These are phyloP conservation scores for Pezicula rhizophila DNA, from an alignment of 2,329 filamentous ascomycete species.

Conservation along the genomic window DNA sequence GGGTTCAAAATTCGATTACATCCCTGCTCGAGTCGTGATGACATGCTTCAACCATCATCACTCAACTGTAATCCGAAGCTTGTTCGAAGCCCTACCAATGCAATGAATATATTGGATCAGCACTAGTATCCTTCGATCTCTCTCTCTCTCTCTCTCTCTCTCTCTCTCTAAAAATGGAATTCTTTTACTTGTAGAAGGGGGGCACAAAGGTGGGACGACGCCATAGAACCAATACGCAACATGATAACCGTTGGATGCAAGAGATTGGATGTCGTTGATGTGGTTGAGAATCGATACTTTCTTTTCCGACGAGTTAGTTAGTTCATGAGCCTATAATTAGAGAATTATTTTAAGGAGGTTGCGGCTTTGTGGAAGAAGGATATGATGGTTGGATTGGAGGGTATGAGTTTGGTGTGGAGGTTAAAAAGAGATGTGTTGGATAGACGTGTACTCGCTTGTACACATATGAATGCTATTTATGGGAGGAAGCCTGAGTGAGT, in stretches of 20 bases:
- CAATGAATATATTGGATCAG: not conserved
- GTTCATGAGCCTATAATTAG: conserved; percentile 18
- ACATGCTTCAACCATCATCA: not conserved
- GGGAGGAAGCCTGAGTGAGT: no score
- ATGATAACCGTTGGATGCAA: conserved; percentile 19
- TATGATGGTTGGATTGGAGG: conserved; percentile 3
- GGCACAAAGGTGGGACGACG: conserved; percentile 7
- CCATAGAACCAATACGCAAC: conserved; percentile 11
- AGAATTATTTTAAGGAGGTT: conserved; percentile 17
- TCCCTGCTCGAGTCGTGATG: conserved; percentile 16
- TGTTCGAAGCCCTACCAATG: conserved; percentile 1
- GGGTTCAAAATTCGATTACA: conserved; percentile 45
- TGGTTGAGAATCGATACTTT: conserved; percentile 18
- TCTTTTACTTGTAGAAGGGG: conserved; percentile 6
- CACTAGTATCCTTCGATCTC: not conserved
- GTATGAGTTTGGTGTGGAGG: conserved; percentile 4
- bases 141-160: no score
- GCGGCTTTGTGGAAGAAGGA: conserved; percentile 14
- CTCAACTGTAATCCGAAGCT: not conserved
- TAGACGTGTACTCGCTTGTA: conserved; percentile 7
- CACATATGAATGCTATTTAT: conserved; percentile 6
- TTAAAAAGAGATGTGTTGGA: conserved; percentile 10
- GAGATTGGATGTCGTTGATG: conserved; percentile 17
- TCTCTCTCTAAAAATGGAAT: conserved; percentile 9
- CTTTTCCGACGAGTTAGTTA: conserved; percentile 18